Conservation (phyloP, 805 yeast species). For the Monosporozyma unispora region DNA sequence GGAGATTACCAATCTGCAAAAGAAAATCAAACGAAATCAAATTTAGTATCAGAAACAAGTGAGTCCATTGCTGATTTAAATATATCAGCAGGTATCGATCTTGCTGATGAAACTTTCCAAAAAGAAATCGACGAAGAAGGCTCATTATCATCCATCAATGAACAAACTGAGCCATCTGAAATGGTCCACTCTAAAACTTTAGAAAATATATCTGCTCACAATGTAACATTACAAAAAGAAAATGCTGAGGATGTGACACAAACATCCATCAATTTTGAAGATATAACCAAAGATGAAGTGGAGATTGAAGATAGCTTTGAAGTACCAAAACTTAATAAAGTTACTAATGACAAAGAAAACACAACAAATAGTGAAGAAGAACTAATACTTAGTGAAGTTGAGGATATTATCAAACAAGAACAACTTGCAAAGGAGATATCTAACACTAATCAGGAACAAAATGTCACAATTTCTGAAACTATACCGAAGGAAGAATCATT, state of each 20-base stretch:
- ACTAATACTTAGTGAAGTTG: not conserved
- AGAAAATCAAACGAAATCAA: constrained; percentile 6
- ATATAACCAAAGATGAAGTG: not conserved
- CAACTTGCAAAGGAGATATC: not conserved
- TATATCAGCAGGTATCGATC: not conserved
- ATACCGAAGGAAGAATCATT: not conserved
- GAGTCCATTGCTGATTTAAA: not conserved
- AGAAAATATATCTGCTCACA: not conserved
- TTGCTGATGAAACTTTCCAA: not conserved
- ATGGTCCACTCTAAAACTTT: not conserved
- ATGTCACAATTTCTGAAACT: not conserved
- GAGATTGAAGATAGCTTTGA: not conserved
- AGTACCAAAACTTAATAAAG: not conserved
- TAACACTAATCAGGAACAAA: not conserved
- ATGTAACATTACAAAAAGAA: not conserved
- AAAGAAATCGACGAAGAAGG: not conserved
- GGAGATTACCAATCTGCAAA: constrained; percentile 21
- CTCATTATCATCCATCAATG: not conserved
- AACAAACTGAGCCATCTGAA: not conserved
- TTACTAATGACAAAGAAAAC: not conserved
- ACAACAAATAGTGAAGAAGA: not conserved
- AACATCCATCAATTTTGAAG: not conserved
- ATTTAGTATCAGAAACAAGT: not conserved
- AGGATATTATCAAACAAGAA: not conserved
- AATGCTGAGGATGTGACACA: not conserved